Conservation (phyloP, 2,329 filamentous ascomycete genomes). For the Aspergillus luchuensis region DNA sequence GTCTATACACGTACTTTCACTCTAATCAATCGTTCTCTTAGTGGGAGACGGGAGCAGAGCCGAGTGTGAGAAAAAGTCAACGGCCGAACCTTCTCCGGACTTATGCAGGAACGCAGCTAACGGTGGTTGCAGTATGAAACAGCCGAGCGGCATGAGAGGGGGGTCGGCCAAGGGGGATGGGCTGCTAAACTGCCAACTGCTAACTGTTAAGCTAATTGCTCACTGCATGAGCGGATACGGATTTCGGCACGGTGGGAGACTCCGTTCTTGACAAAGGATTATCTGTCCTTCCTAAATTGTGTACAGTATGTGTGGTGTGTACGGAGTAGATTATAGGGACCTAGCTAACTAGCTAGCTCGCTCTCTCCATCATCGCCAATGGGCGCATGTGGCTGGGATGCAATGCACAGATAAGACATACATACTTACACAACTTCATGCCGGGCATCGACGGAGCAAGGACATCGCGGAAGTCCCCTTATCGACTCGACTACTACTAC, state of each 20-base stretch:
- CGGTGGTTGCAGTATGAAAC: conserved; percentile 20
- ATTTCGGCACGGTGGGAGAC: neutral
- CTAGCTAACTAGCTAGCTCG: neutral
- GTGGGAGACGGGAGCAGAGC: too few relatives aligned
- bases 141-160: conserved; percentile 8
- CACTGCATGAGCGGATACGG: neutral
- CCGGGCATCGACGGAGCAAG: neutral
- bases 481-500: neutral
- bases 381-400: neutral
- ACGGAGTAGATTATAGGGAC: neutral
- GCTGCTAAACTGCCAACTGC: neutral
- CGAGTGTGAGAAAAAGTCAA: neutral
- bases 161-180: neutral
- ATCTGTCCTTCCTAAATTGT: neutral
- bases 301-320: neutral
- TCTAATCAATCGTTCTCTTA: neutral
- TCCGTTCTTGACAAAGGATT: neutral
- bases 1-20: neutral
- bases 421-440: neutral
- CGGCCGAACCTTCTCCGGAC: conserved; percentile 12
- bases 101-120: conserved; percentile 13
- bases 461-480: neutral
- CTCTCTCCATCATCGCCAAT: neutral
- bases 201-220: neutral
- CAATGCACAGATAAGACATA: neutral